Evolutionary conservation across 148 eudicot species (phyloP).

Genomic region (Vaccinium myrtillus): DNA sequence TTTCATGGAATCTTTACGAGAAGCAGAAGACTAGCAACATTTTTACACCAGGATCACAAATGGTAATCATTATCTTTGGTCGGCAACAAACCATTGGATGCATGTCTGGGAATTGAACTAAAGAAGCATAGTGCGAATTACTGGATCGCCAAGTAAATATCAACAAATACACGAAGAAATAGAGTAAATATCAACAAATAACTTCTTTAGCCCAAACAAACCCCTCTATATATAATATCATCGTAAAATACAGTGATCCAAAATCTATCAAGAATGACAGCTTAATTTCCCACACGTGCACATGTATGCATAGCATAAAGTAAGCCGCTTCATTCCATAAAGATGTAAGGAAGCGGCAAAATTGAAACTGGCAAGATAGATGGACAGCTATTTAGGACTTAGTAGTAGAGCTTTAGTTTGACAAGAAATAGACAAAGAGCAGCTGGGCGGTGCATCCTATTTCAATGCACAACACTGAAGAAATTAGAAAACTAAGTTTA

Average conservation of each 20-base stretch:
- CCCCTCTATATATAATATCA: neutral
- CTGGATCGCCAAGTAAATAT: neutral
- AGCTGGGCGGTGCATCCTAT: neutral
- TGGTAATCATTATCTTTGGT: neutral
- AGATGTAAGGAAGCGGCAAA: slow-evolving; percentile 2
- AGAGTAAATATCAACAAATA: too few relatives aligned
- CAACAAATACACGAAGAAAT: too few relatives aligned
- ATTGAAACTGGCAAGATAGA: neutral
- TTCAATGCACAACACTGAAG: neutral
- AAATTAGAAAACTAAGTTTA: neutral
- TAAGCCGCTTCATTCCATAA: neutral
- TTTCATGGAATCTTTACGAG: neutral
- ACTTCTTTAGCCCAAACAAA: neutral
- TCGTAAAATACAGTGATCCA: neutral
- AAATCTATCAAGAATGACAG: neutral
- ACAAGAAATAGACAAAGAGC: neutral
- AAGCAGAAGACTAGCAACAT: neutral
- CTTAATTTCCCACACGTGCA: neutral
- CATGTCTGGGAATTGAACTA: neutral
- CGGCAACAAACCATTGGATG: neutral
- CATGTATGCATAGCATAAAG: neutral
- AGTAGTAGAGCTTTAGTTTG: neutral
- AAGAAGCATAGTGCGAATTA: neutral
- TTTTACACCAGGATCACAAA: neutral
- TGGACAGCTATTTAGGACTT: neutral